phyloP scores from a whole-genome alignment of 176 grass and related monocot genomes.

The Ensete ventricosum region DNA sequence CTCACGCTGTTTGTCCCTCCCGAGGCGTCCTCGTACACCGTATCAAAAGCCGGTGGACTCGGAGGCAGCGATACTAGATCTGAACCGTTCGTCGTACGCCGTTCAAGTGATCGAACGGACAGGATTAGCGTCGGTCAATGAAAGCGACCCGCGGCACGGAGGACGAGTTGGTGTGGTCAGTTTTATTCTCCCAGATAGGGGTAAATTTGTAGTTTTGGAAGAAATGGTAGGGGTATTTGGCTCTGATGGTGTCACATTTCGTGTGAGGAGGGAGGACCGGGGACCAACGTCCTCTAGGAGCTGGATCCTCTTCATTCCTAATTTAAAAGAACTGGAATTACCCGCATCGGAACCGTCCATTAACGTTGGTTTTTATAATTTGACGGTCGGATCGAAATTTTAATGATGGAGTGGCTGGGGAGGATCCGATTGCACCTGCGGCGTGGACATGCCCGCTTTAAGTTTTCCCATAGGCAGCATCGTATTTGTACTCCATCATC shows the following conservation, averaged over 20 bases:
- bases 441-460: background rate
- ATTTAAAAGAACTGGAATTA: too few relatives aligned
- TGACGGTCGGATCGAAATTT: background rate
- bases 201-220: background rate
- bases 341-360: too few relatives aligned
- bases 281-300: too few relatives aligned
- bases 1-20: background rate
- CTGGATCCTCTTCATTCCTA: too few relatives aligned
- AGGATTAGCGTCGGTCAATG: background rate
- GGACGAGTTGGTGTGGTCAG: background rate
- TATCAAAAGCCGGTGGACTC: background rate
- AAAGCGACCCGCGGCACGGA: background rate
- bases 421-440: background rate
- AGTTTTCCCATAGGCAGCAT: background rate
- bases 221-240: background rate
- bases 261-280: too few relatives aligned
- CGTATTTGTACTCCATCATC: background rate
- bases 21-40: slow-evolving; percentile 1
- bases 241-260: too few relatives aligned
- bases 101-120: background rate
- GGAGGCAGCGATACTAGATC: background rate
- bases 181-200: background rate
- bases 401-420: background rate
- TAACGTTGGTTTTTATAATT: too few relatives aligned
- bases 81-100: background rate